Evolutionary conservation across 148 eudicot species (phyloP).

Genomic region (Persicaria tinctoria): DNA sequence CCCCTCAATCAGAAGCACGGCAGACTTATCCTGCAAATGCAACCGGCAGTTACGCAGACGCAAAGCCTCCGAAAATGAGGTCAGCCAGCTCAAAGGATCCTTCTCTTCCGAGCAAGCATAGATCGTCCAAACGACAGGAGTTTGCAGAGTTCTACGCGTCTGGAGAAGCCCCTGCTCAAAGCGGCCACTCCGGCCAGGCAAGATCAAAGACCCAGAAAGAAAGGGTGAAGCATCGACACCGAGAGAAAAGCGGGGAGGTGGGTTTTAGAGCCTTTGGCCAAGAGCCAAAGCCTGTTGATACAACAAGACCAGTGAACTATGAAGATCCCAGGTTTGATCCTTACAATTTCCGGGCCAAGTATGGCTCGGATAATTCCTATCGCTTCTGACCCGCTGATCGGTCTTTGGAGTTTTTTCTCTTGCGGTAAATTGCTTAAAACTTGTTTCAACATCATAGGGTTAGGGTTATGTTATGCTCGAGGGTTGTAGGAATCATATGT

Average conservation of each 20-base stretch:
- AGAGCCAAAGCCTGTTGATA: constrained; percentile 49
- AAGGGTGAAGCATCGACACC: constrained; percentile 66
- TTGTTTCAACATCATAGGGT: not conserved
- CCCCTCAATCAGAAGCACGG: constrained; percentile 53
- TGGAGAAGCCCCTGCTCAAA: constrained; percentile 37
- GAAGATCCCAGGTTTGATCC: constrained; percentile 50
- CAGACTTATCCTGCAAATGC: constrained; percentile 30
- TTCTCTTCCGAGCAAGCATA: constrained; percentile 55
- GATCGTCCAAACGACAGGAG: constrained; percentile 73
- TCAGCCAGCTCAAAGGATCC: constrained; percentile 57
- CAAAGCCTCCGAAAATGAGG: constrained; percentile 45
- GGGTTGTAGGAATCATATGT: not conserved
- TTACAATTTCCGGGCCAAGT: constrained; percentile 49
- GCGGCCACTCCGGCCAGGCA: constrained; percentile 31
- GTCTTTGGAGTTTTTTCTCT: not conserved
- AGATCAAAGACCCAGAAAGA: constrained; percentile 76
- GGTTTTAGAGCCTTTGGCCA: constrained; percentile 22
- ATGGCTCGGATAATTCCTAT: constrained; percentile 45
- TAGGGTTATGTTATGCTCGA: not conserved
- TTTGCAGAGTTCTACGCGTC: constrained; percentile 71
- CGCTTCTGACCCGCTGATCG: constrained; percentile 21
- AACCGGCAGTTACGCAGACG: constrained; percentile 42
- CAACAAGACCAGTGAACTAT: constrained; percentile 31
- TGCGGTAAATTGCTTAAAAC: not conserved
- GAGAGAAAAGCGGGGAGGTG: constrained; percentile 65